Conservation (phyloP, 306 rosid species). For the Clitoria ternatea region DNA sequence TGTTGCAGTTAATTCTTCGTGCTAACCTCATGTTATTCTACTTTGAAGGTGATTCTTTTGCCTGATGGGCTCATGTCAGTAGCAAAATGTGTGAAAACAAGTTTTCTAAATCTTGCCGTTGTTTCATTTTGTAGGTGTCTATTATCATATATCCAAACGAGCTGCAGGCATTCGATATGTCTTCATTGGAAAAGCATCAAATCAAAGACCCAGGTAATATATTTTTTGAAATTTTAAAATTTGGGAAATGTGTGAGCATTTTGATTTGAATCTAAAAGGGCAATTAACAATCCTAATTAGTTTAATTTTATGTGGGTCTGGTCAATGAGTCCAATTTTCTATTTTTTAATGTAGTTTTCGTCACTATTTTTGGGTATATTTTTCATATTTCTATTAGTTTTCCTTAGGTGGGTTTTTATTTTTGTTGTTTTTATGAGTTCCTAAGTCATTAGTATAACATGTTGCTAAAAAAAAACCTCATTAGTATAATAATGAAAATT, state of each 20-base stretch:
- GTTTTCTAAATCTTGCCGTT: slow-evolving; percentile 1
- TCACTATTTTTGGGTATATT: too few relatives aligned
- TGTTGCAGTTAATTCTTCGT: slow-evolving; percentile 82
- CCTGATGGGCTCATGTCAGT: slow-evolving; percentile 18
- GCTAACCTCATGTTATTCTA: slow-evolving; percentile 98
- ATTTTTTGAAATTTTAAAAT: not conserved
- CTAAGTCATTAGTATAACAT: too few relatives aligned
- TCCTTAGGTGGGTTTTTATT: too few relatives aligned
- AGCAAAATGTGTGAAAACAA: not conserved
- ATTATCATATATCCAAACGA: slow-evolving; percentile 94
- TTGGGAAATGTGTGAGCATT: not conserved
- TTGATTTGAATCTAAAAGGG: too few relatives aligned
- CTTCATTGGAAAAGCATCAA: slow-evolving; percentile 87
- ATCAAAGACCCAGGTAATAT: slow-evolving; percentile 93
- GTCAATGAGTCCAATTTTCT: too few relatives aligned
- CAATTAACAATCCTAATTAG: too few relatives aligned
- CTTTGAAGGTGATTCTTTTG: slow-evolving; percentile 79
- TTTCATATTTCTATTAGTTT: too few relatives aligned
- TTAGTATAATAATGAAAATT: too few relatives aligned
- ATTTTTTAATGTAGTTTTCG: too few relatives aligned
- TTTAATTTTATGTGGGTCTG: too few relatives aligned
- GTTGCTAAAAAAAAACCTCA: too few relatives aligned
- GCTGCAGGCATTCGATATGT: slow-evolving; percentile 90
- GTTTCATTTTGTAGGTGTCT: slow-evolving; percentile 60
- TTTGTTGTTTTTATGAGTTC: too few relatives aligned